Percentiles rank a stretch among this genome's conserved stretches.
Evolutionary conservation across 495 filamentous ascomycete species (phyloP).

Genomic region (Neurospora sp.): DNA sequence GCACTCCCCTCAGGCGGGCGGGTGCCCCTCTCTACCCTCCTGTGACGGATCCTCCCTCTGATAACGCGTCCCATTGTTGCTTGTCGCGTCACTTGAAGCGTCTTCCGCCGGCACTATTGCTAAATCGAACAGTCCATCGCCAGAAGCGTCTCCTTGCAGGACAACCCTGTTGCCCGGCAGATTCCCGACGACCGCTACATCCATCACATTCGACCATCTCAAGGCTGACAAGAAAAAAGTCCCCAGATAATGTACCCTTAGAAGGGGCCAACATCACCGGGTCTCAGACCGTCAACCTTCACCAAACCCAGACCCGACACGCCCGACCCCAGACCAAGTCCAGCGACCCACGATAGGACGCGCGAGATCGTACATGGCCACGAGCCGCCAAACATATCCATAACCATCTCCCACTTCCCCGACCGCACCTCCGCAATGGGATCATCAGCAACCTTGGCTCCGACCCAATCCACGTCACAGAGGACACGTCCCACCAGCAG

Average conservation of each 20-base stretch:
- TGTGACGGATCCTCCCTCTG: background rate
- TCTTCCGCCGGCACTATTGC: background rate
- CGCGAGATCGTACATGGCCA: background rate
- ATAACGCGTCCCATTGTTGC: background rate
- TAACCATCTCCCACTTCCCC: background rate
- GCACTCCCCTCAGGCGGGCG: slow-evolving; percentile 1
- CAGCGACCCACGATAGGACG: background rate
- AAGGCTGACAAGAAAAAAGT: background rate
- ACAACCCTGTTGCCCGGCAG: background rate
- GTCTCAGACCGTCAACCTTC: background rate
- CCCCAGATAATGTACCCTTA: background rate
- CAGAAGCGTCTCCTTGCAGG: background rate
- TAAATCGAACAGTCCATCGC: background rate
- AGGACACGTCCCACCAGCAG: slow-evolving; percentile 25
- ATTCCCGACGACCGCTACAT: background rate
- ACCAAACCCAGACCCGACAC: background rate
- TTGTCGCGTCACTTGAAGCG: background rate
- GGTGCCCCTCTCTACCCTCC: background rate
- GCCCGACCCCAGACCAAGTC: background rate
- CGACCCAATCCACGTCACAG: background rate
- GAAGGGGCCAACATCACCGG: background rate
- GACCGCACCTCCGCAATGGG: background rate
- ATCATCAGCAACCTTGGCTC: background rate
- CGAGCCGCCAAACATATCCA: background rate
- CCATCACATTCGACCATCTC: background rate